A percentile compares a stretch with the other conserved stretches of the same genome.
Conservation (phyloP, 2,329 filamentous ascomycete genomes). For the Pseudocercospora vitis region DNA sequence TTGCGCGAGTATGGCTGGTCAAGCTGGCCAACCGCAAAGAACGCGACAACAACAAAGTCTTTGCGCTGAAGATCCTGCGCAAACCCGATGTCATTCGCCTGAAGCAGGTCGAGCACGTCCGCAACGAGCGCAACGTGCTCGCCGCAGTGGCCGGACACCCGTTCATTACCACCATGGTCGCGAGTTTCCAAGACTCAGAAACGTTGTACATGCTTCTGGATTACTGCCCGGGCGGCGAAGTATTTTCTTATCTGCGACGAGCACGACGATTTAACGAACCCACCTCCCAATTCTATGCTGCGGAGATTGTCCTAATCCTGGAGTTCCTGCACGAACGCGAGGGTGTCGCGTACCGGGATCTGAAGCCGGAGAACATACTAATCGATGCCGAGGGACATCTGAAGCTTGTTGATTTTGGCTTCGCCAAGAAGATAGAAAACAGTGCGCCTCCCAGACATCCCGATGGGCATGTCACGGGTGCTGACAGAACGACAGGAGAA, state of each 20-base stretch:
- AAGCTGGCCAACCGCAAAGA: constrained; percentile 55
- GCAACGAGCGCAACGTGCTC: constrained; percentile 77
- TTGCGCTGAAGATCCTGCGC: constrained; percentile 76
- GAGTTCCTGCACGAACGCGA: constrained; percentile 78
- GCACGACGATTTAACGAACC: constrained; percentile 76
- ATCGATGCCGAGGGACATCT: constrained; percentile 76
- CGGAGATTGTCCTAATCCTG: constrained; percentile 78
- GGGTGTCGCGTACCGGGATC: constrained; percentile 76
- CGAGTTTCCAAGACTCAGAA: constrained; percentile 76
- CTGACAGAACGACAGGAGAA: constrained; percentile 52
- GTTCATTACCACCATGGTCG: constrained; percentile 77
- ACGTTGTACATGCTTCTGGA: constrained; percentile 81
- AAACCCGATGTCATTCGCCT: constrained; percentile 70
- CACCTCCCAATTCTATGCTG: constrained; percentile 77
- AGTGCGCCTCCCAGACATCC: constrained; percentile 40
- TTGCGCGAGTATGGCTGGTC: constrained; percentile 79
- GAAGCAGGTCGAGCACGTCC: constrained; percentile 84
- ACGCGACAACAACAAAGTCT: constrained; percentile 58
- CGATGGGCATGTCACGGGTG: constrained; percentile 12
- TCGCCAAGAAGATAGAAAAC: constrained; percentile 73
- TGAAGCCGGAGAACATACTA: constrained; percentile 81
- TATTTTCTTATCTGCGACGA: constrained; percentile 78
- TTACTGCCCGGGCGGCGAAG: constrained; percentile 79
- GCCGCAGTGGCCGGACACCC: constrained; percentile 76
- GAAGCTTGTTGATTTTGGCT: constrained; percentile 82